Evolutionary conservation across 768 basidiomycete genomes (phyloP), one percentile per base, ranked within the genome.

Genomic region (Kwoniella mangroviensis): DNA sequence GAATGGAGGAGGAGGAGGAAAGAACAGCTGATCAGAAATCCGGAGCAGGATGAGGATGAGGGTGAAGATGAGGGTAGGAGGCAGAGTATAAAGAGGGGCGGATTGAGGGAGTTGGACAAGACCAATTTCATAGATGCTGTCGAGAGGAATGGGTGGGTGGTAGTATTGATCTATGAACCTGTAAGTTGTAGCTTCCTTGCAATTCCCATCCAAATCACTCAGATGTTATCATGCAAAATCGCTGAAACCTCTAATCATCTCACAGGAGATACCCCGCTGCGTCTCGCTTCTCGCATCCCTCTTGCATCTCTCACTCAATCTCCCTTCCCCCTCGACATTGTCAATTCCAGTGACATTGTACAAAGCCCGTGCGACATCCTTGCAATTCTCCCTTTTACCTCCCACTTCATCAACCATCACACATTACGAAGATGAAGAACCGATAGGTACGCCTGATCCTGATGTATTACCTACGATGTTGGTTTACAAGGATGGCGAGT

Each of bases 391-490:
- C 1, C 70, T 82, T 1, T 61, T 79, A 17, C 76, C 79, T 2
- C 65, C 70, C 7, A 66, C 53, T 13, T 65, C 71, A 0, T 21
- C 51, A 21, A 57, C 59, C 10, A 42, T n/a, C 12, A 17, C 6
- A 15, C 52, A 70, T 17, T 72, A 70, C 11, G 67, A 74, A 15
- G 73, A 70, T 21, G 68, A 76, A 4, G 64, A 67, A 15, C 58
- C 61, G 13, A 40, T 62, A n/a, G 72, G 68, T 26, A 54, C 22
- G 63, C 71, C 81, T 11, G 81, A 82, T 72, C 75, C 79, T 6
- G 81, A 82, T 45, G 81, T 82, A 3, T 52, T 82, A 40, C 81
- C 81, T n/a, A 79, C 79, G 4, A 65, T 82, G 69, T 61, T 82
- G 56, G 78, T 76, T 1, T 82, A 82, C 64, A 75, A 75, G 52